phyloP scores from a whole-genome alignment of 805 yeast genomes.

The Kodamaea sagamina region DNA sequence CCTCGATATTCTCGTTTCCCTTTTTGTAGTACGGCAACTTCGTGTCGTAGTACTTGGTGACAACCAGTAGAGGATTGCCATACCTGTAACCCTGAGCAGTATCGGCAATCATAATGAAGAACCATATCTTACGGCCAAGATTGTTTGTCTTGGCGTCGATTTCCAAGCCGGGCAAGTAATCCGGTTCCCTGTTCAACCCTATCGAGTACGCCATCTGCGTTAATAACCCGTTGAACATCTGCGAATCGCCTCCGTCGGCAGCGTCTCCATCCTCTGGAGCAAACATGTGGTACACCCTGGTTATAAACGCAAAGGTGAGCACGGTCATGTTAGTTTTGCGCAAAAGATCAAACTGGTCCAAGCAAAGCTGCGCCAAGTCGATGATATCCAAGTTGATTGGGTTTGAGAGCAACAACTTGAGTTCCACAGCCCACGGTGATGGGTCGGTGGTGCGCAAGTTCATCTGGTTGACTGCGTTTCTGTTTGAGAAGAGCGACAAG shows the following conservation, averaged over 20 bases:
- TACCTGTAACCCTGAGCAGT: slow-evolving; percentile 31
- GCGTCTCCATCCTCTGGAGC: slow-evolving; percentile 66
- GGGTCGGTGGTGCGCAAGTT: slow-evolving; percentile 19
- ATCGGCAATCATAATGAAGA: slow-evolving; percentile 31
- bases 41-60: slow-evolving; percentile 32
- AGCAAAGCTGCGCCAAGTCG: slow-evolving; percentile 33
- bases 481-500: slow-evolving; percentile 39
- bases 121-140: slow-evolving; percentile 63
- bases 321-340: slow-evolving; percentile 50
- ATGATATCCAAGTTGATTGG: slow-evolving; percentile 23
- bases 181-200: slow-evolving; percentile 53
- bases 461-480: slow-evolving; percentile 28
- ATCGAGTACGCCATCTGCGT: slow-evolving; percentile 48
- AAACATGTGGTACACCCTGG: slow-evolving; percentile 54
- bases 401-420: slow-evolving; percentile 20
- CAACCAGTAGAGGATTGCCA: slow-evolving; percentile 36
- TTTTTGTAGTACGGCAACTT: slow-evolving; percentile 28
- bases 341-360: slow-evolving; percentile 40
- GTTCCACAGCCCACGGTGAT: background rate
- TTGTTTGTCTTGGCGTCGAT: slow-evolving; percentile 21
- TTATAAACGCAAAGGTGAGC: slow-evolving; percentile 60
- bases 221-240: slow-evolving; percentile 38
- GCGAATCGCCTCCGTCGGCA: slow-evolving; percentile 59
- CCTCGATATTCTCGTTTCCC: slow-evolving; percentile 38
- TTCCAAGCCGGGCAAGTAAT: slow-evolving; percentile 31